A percentile compares a stretch with the other conserved stretches of the same genome.
Evolutionary conservation across 2,329 filamentous ascomycete species (phyloP).

Genomic region (Aspergillus sclerotialis): DNA sequence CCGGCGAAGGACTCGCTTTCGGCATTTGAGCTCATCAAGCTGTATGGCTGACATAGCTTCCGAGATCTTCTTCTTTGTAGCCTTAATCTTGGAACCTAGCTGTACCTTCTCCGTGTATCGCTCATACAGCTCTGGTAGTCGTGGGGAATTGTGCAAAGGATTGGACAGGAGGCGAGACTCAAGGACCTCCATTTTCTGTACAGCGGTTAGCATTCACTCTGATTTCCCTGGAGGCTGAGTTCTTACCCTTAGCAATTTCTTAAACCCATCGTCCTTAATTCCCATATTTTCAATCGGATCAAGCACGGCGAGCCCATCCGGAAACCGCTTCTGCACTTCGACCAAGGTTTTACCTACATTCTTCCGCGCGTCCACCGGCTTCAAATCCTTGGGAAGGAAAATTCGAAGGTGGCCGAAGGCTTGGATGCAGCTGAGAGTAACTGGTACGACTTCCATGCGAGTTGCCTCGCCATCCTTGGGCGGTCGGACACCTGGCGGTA

Average conservation of each 20-base stretch:
- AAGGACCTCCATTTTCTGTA: constrained; percentile 87
- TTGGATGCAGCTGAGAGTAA: constrained; percentile 78
- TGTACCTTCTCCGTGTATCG: constrained; percentile 78
- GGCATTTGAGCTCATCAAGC: constrained; percentile 90
- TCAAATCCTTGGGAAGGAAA: constrained; percentile 72
- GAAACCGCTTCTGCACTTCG: constrained; percentile 81
- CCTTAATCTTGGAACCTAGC: constrained; percentile 72
- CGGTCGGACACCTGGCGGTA: constrained; percentile 57
- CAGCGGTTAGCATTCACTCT: constrained; percentile 11
- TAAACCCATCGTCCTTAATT: constrained; percentile 87
- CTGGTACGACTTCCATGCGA: constrained; percentile 76
- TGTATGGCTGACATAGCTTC: constrained; percentile 84
- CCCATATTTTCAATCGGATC: constrained; percentile 96
- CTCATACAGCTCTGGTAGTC: constrained; percentile 76
- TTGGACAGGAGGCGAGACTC: constrained; percentile 85
- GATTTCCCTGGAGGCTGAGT: neutral
- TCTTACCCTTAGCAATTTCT: constrained; percentile 66
- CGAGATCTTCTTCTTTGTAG: constrained; percentile 76
- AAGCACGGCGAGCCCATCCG: constrained; percentile 79
- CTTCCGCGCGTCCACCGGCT: constrained; percentile 60
- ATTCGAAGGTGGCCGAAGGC: constrained; percentile 77
- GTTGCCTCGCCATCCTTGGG: constrained; percentile 56
- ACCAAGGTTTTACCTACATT: constrained; percentile 60
- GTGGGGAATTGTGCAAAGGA: constrained; percentile 82
- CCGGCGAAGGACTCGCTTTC: constrained; percentile 88